phyloP scores from a whole-genome alignment of 202 grass and related monocot species.

The Zoysia matrella region DNA sequence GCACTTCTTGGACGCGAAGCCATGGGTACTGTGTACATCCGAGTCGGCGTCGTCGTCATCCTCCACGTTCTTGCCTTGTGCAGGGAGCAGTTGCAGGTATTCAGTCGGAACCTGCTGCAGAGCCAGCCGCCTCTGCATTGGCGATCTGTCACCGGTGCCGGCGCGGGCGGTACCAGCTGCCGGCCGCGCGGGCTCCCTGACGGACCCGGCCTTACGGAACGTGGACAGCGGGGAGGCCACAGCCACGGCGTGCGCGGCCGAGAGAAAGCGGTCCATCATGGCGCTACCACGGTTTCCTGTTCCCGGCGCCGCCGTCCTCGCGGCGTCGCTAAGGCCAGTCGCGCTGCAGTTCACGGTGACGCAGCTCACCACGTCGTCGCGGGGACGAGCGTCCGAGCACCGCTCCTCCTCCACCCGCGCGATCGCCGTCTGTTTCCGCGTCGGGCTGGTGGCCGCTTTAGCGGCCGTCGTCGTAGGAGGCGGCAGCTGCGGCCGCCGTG shows the following conservation, averaged over 20 bases:
- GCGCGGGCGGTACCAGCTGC: neutral
- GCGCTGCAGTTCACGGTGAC: conserved; percentile 80
- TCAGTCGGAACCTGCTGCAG: conserved; percentile 38
- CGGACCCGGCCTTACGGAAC: conserved; percentile 54
- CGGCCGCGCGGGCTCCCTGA: neutral
- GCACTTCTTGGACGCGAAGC: conserved; percentile 58
- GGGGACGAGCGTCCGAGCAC: conserved; percentile 76
- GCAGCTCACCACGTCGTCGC: conserved; percentile 63
- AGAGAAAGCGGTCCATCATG: conserved; percentile 91
- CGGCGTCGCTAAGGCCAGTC: conserved; percentile 56
- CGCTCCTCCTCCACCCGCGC: conserved; percentile 20
- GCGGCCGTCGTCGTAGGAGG: conserved; percentile 2
- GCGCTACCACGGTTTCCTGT: conserved; percentile 38
- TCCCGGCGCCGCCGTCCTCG: neutral
- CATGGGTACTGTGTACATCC: conserved; percentile 44
- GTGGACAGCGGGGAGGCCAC: conserved; percentile 56
- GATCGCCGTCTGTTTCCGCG: neutral
- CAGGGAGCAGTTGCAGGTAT: neutral
- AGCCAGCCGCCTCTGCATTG: conserved; percentile 16
- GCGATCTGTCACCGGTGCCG: neutral
- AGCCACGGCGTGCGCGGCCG: conserved; percentile 73
- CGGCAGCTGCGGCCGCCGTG: conserved; percentile 1
- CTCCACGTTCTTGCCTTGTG: neutral
- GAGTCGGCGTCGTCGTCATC: conserved; percentile 48
- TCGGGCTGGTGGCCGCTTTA: neutral